Evolutionary conservation across 2,329 filamentous ascomycete genomes (phyloP).

Genomic region (Arthrobotrys pseudoclavata): DNA sequence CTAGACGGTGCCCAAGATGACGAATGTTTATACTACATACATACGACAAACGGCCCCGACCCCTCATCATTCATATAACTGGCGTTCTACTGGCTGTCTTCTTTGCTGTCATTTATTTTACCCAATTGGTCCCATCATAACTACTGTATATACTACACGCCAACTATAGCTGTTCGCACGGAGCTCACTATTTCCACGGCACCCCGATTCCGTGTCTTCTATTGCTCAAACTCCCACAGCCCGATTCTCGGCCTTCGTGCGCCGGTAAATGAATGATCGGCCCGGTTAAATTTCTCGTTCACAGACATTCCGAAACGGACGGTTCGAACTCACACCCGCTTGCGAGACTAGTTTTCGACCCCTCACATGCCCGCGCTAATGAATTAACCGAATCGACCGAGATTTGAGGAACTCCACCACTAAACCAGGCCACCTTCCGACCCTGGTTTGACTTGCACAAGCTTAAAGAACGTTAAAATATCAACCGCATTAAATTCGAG

Average conservation of each 20-base stretch:
- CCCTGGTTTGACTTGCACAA: constrained; percentile 17
- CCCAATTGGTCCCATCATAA: constrained; percentile 24
- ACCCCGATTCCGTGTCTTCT: constrained; percentile 4
- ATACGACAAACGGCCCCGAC: not conserved
- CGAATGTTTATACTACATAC: not conserved
- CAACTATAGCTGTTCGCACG: constrained; percentile 24
- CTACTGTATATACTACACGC: constrained; percentile 12
- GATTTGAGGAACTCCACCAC: constrained; percentile 40
- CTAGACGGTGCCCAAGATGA: not conserved
- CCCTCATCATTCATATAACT: constrained; percentile 16
- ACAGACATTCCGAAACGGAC: constrained; percentile 34
- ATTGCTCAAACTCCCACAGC: constrained; percentile 11
- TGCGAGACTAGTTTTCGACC: not conserved
- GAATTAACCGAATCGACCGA: constrained; percentile 41
- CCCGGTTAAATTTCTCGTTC: constrained; percentile 28
- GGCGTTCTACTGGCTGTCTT: constrained; percentile 18
- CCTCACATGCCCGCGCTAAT: constrained; percentile 2
- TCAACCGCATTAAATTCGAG: not conserved
- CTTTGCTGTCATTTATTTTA: constrained; percentile 24
- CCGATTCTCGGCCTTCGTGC: constrained; percentile 14
- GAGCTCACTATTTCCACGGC: constrained; percentile 7
- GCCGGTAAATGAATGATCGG: constrained; percentile 26
- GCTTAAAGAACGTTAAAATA: not conserved
- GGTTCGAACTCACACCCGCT: constrained; percentile 2
- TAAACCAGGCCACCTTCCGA: constrained; percentile 32